Base-by-base conservation (phyloP, 2,329 filamentous ascomycete species). In the Alternaria ethzedia region DNA sequence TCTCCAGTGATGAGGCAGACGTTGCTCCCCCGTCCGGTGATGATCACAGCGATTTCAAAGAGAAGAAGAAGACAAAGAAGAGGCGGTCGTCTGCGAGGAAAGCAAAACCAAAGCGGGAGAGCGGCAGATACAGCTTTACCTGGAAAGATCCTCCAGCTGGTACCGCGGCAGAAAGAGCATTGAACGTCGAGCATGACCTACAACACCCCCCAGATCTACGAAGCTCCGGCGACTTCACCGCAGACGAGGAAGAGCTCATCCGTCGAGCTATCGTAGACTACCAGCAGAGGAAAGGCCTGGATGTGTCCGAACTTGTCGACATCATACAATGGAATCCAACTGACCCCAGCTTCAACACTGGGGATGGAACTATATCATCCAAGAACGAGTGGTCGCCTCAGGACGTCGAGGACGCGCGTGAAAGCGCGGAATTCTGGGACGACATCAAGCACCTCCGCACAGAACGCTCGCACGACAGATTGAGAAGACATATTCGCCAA, bases 401-500 rank as follows among this genome's bases (percentile, higher is more conserved):
- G 25, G 58, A 64, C 11, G 25, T 45, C 15, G 59, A 57, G 6
- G 61, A 68, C 10, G 43, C 57, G 17, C 59, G 57, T 5, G 67
- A 73, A 13, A 65, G 66, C 26, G 46, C 47, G 6, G 70, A 64
- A 13, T 73, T 81, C 28, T 81, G 78, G 69, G 70, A 76, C 6
- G 76, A 79, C 6, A 69, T 79, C 1, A 66, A 70, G 25, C 68
- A 71, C 6, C 73, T 36, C 62, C 82, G 21, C 73, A 78, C 25
- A 64, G 77, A 21, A 41, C 80, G 83, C 32, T 72, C 63, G 10
- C 64, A 66, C 5, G 71, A 72, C 20, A 72, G 78, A 1, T 62
- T 84, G 41, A 77, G 79, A 26, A 80, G 78, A 32, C 79, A 82
- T 65, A 86, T 86, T 30, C 86, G 90, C 51, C 86, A 89, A 56